Percentiles rank a stretch among this genome's conserved stretches.
These are phyloP conservation scores for Hericium erinaceus DNA, from an alignment of 768 basidiomycete genomes.

Conservation along the genomic window DNA sequence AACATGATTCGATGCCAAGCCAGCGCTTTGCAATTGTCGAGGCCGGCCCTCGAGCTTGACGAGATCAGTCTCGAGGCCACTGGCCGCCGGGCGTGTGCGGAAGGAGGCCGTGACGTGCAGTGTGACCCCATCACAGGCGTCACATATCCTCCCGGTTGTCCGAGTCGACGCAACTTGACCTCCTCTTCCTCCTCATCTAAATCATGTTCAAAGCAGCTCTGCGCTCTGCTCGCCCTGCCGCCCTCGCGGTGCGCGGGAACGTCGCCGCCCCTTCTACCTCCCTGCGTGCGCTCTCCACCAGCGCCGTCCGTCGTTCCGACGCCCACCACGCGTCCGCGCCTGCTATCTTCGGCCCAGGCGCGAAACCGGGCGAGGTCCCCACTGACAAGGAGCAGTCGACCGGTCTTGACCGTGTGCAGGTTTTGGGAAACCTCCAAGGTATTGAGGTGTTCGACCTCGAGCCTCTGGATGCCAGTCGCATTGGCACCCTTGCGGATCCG, in stretches of 20 bases:
- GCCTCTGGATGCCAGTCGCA: slow-evolving; percentile 73
- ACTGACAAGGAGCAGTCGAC: slow-evolving; percentile 88
- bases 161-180: background rate
- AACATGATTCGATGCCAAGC: too few species aligned
- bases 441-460: slow-evolving; percentile 83
- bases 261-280: slow-evolving; percentile 15
- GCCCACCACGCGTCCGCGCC: slow-evolving; percentile 41
- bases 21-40: background rate
- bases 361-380: slow-evolving; percentile 65
- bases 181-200: slow-evolving; percentile 7
- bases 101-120: background rate
- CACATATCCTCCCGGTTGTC: background rate
- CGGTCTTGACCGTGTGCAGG: slow-evolving; percentile 92
- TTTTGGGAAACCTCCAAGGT: slow-evolving; percentile 82
- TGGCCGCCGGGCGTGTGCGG: background rate
- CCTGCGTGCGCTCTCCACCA: slow-evolving; percentile 52
- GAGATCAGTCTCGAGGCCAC: background rate
- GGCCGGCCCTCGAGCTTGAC: background rate
- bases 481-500: slow-evolving; percentile 84
- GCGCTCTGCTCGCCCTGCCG: slow-evolving; percentile 18
- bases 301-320: slow-evolving; percentile 44
- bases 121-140: background rate
- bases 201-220: slow-evolving; percentile 23
- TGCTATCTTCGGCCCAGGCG: slow-evolving; percentile 61
- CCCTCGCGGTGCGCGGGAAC: slow-evolving; percentile 4